Percentiles rank a stretch among this genome's conserved stretches.
phyloP scores from a whole-genome alignment of 768 basidiomycete genomes.

The Auricularia heimuer region DNA sequence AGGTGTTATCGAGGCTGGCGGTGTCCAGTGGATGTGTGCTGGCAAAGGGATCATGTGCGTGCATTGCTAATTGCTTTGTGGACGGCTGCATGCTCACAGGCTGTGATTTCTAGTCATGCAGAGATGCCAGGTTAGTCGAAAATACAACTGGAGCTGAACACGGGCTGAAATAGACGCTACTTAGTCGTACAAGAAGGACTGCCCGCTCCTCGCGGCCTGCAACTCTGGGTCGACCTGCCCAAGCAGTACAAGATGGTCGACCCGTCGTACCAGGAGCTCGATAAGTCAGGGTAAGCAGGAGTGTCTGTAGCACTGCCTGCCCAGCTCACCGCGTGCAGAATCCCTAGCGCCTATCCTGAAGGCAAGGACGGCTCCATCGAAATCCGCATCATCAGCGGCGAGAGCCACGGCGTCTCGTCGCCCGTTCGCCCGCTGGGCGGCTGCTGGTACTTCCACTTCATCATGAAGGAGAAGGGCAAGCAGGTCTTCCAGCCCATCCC shows the following conservation, averaged over 20 bases:
- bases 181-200: conserved; percentile 47
- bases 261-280: conserved; percentile 78
- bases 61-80: not conserved
- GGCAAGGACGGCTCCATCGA: conserved; percentile 57
- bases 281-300: conserved; percentile 34
- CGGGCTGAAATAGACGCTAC: no score
- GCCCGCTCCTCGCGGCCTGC: conserved; percentile 73
- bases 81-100: not conserved
- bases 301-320: conserved; percentile 20
- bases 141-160: no score
- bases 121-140: conserved; percentile 57
- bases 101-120: conserved; percentile 51
- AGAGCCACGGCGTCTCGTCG: conserved; percentile 75
- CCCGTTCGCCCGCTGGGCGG: conserved; percentile 88
- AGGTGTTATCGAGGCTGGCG: conserved; percentile 56
- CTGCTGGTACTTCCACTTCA: conserved; percentile 86
- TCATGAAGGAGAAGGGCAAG: conserved; percentile 46
- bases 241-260: conserved; percentile 77
- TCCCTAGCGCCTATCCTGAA: conserved; percentile 63
- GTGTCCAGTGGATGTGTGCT: conserved; percentile 93
- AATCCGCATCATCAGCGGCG: conserved; percentile 83
- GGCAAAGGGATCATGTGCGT: conserved; percentile 29
- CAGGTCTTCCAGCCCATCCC: conserved; percentile 77
- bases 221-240: conserved; percentile 76
- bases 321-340: conserved; percentile 27